Evolutionary conservation across 73 alveolate species (phyloP).

Genomic region (Paramecium sonneborni): DNA sequence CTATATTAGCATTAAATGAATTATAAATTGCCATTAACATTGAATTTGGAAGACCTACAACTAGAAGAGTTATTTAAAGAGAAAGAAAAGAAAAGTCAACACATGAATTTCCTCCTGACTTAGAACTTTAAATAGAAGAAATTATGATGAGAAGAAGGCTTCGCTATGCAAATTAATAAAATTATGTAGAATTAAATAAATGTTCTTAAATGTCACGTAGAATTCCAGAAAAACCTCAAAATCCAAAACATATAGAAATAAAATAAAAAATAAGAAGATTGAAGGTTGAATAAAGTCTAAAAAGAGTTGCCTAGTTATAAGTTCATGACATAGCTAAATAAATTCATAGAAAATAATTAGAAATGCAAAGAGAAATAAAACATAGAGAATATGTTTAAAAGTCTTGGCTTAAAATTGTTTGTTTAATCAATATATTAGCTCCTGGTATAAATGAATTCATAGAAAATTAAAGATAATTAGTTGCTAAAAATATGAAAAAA

Average conservation of each 20-base stretch:
- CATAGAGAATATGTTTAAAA: conserved; percentile 18
- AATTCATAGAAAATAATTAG: conserved; percentile 23
- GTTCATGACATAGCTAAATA: conserved; percentile 24
- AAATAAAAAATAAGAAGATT: background rate
- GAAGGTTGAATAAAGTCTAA: background rate
- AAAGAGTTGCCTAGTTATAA: background rate
- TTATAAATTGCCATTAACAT: background rate
- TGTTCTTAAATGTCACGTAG: conserved; percentile 13
- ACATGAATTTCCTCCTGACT: conserved; percentile 14
- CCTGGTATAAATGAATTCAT: conserved; percentile 1
- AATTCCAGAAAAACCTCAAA: background rate
- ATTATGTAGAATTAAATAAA: background rate
- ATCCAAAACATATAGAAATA: background rate
- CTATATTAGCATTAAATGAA: background rate
- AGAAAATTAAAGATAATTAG: background rate
- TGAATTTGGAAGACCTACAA: conserved; percentile 5
- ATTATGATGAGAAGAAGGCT: conserved; percentile 19
- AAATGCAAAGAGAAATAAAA: background rate
- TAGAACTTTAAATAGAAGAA: conserved; percentile 15
- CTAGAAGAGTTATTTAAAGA: background rate
- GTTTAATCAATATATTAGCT: conserved; percentile 3
- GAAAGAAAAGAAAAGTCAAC: background rate
- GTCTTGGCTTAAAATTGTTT: background rate
- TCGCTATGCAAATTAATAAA: conserved; percentile 20
- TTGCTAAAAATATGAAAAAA: conserved; percentile 53